Base-by-base conservation (phyloP, 2,329 filamentous ascomycete species). In the Rhexocercosporidium sp. region DNA sequence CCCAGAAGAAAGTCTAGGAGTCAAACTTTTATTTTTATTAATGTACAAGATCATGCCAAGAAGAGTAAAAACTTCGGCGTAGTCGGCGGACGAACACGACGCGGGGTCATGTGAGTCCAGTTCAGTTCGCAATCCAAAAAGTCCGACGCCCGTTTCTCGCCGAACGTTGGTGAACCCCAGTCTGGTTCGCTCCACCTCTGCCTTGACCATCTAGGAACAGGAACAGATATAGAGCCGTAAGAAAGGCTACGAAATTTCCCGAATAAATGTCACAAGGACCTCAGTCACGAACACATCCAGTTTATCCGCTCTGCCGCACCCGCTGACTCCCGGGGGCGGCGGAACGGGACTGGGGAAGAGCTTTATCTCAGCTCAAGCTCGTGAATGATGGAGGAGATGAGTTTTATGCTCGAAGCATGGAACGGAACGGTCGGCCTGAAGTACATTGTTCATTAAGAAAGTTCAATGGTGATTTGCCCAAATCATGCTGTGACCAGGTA, bases 261-360 rank as follows among this genome's bases (percentile, higher is more conserved):
- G 54, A 65, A 27, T 1, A 41, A 18, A 31, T 34, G 44, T 60
- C 54, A 65, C 56, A 62, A 62, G 59, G 64, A 66, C 64, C 16
- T 22, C 46, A 37, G 41, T 37, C 57, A 64, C 20, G 37, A 31
- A 63, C 49, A 22, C 20, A 27, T 22, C 8, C 29, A 18, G 27
- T 62, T 29, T 29, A 56, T 46, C 59, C 46, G 29, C 31, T 22
- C 20, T 47, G 22, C 59, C 46, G 29, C 29, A 27, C 20, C 29
- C 29, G 59, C 8, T n/a, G 25, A 16, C 3, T 14, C 7, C 57
- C 25, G 39, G 57, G n/a, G 14, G 16, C 25, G 9, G n/a, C n/a
- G n/a, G n/a, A n/a, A 27, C 20, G 16, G 59, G 20, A 47, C n/a
- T 6, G 18, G 14, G 27, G n/a, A 62, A 37, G 1, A 11, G 16